phyloP scores from a whole-genome alignment of 1,284 basidiomycete genomes.

The Leccinum insolens region DNA sequence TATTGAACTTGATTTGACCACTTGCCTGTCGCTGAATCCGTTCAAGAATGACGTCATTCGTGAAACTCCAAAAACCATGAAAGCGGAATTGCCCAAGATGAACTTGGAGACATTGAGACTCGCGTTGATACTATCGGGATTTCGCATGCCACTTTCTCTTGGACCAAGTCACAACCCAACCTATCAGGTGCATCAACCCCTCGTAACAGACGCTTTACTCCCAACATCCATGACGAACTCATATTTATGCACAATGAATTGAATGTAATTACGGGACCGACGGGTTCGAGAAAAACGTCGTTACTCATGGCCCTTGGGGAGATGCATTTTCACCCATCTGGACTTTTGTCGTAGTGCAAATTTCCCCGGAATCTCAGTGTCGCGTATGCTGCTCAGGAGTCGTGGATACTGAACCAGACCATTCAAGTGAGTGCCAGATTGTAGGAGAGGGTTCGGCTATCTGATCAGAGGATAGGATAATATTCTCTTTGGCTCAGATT shows the following conservation, averaged over 20 bases:
- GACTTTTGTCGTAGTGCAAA: conserved; percentile 45
- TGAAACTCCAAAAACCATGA: neutral
- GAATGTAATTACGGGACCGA: conserved; percentile 68
- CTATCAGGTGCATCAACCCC: conserved; percentile 16
- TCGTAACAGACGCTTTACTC: conserved; percentile 41
- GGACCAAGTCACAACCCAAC: conserved; percentile 26
- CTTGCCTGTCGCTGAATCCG: neutral
- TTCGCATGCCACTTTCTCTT: conserved; percentile 37
- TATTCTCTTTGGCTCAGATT: conserved; percentile 8
- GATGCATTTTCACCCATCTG: conserved; percentile 15
- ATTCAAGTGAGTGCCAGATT: conserved; percentile 36
- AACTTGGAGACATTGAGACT: neutral
- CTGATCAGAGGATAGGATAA: conserved; percentile 8
- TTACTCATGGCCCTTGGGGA: conserved; percentile 57
- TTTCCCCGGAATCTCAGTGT: conserved; percentile 60
- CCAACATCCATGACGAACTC: conserved; percentile 54
- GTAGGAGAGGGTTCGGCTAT: conserved; percentile 27
- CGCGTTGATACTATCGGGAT: conserved; percentile 31
- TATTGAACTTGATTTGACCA: neutral
- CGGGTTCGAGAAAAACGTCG: conserved; percentile 55
- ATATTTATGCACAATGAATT: conserved; percentile 59
- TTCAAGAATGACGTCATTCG: conserved; percentile 8
- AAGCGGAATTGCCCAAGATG: neutral
- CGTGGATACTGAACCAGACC: conserved; percentile 61
- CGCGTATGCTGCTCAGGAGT: conserved; percentile 66